Base-by-base conservation (phyloP, 2,329 filamentous ascomycete species). In the Colletotrichum sp. region DNA sequence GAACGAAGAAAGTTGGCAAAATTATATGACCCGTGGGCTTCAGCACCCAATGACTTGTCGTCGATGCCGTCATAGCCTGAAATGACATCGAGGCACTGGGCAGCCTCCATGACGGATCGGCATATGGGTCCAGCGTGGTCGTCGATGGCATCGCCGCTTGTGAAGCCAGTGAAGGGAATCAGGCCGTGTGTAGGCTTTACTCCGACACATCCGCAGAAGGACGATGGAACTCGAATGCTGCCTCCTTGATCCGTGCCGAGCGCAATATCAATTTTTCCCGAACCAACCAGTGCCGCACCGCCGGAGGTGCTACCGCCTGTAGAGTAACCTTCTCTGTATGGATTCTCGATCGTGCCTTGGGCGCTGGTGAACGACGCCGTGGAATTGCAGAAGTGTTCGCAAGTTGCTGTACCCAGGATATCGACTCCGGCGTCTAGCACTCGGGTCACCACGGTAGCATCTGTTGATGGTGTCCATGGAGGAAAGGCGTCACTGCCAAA, bases 351-450 rank as follows among this genome's bases (percentile, higher is more conserved):
- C 1, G 81, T 81, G 1, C 89, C 88, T 18, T 86, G 87, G 8
- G 86, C 86, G 44, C 85, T 86, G 0, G 87, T 89, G 75, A 87
- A 89, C 0, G 87, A 88, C 0, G 85, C 85, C 2, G 88, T 87
- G 0, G 86, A 87, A 75, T 87, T 87, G 77, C 88, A 91, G 64
- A 88, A 87, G 78, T 90, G 90, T 76, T 92, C 90, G 73, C 90
- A 92, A 0, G 86, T 86, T 1, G 88, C 84, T 1, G 89, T 90
- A 13, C 90, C 87, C 9, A 86, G 83, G 18, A 92, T 87, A 59
- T 86, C 80, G 0, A 86, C 90, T 0, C 90, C 90, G 3, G 88
- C 88, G 18, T 90, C 86, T 5, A 92, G 80, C 1, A 87, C 81
- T 16, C 90, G 82, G 1, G 86, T 88, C 26, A 91, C 88, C 2